Evolutionary conservation across 208 protist genomes (phyloP).

Genomic region (Leishmania aethiopica): DNA sequence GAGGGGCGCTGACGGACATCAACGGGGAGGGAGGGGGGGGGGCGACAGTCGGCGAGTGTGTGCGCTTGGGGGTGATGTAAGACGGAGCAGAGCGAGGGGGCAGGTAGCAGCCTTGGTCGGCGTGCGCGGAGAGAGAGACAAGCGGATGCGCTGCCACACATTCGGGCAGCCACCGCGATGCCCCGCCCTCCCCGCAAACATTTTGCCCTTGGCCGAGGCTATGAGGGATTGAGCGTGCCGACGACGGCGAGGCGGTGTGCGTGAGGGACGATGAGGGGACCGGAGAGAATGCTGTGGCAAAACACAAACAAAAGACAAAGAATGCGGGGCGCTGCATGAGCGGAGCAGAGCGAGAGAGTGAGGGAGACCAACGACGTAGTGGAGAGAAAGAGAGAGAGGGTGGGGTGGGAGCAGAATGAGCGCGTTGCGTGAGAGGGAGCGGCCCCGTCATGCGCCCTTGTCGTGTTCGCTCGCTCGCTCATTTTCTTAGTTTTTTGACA

Average conservation of each 20-base stretch:
- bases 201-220: neutral
- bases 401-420: neutral
- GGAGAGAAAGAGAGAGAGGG: neutral
- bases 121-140: neutral
- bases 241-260: neutral
- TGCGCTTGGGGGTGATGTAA: neutral
- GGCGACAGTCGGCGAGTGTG: neutral
- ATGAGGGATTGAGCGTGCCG: neutral
- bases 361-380: neutral
- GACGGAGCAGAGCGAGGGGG: neutral
- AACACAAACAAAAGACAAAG: neutral
- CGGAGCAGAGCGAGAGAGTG: neutral
- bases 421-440: neutral
- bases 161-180: neutral
- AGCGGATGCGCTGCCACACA: neutral
- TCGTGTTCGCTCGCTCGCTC: neutral
- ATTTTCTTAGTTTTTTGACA: neutral
- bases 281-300: neutral
- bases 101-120: neutral
- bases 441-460: neutral
- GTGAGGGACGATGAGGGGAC: neutral
- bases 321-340: neutral
- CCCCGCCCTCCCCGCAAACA: neutral
- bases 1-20: neutral
- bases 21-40: neutral